phyloP scores from a whole-genome alignment of 2,329 filamentous ascomycete genomes.

The Lasiodiplodia sp. region DNA sequence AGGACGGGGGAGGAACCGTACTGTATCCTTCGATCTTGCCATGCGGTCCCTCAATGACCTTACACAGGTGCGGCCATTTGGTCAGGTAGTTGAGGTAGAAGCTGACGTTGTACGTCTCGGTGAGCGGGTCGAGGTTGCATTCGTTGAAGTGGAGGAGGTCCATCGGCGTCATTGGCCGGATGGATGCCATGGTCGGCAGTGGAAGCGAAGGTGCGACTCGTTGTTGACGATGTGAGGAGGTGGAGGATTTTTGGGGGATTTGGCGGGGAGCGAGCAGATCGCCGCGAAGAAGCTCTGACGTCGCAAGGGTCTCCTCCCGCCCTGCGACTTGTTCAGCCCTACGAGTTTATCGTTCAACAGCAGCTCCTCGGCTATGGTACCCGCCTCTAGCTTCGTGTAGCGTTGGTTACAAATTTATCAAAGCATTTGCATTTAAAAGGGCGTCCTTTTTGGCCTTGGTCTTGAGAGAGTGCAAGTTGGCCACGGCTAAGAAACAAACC shows the following conservation, averaged over 20 bases:
- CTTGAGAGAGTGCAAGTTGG: too few species aligned
- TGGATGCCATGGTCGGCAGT: conserved; percentile 23
- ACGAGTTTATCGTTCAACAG: neutral
- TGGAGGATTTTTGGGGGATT: conserved; percentile 29
- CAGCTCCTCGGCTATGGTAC: neutral
- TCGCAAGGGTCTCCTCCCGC: conserved; percentile 7
- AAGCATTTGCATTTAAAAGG: neutral
- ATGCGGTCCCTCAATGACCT: conserved; percentile 83
- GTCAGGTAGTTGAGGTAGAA: conserved; percentile 98
- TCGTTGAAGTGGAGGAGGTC: conserved; percentile 91
- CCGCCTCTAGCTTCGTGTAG: neutral
- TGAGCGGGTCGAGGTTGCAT: conserved; percentile 94
- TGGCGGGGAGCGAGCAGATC: conserved; percentile 4
- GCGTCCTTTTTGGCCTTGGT: too few species aligned
- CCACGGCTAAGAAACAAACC: neutral
- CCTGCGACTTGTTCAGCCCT: conserved; percentile 8
- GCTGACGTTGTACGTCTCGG: conserved; percentile 95
- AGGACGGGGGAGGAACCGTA: conserved; percentile 48
- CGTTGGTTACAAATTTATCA: neutral
- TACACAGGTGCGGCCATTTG: conserved; percentile 94
- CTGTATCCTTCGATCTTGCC: conserved; percentile 96
- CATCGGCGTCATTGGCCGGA: conserved; percentile 69
- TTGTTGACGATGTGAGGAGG: conserved; percentile 11
- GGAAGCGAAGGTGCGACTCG: neutral
- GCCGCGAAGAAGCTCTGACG: conserved; percentile 5